These are phyloP conservation scores for Penicillium psychrofluorescens DNA, from an alignment of 495 filamentous ascomycete genomes.

Conservation along the genomic window DNA sequence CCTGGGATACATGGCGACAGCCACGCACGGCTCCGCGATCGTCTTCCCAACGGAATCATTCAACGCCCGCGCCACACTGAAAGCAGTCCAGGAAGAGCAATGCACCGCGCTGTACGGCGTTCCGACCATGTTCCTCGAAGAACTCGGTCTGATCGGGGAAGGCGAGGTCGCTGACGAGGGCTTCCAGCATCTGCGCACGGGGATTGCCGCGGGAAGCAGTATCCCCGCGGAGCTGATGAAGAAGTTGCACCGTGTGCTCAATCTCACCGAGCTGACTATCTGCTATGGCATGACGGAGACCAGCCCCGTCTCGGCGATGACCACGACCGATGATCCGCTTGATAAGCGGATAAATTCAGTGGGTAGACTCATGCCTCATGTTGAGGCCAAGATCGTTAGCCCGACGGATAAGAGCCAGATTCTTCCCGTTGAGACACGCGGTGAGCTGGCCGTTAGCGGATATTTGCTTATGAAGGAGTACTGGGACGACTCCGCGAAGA, in stretches of 20 bases:
- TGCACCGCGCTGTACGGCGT: conserved; percentile 90
- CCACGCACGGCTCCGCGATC: conserved; percentile 76
- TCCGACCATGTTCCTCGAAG: conserved; percentile 92
- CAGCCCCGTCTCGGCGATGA: conserved; percentile 87
- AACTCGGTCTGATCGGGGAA: conserved; percentile 63
- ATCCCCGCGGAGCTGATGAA: conserved; percentile 83
- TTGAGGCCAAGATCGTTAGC: conserved; percentile 76
- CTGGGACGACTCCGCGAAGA: conserved; percentile 64
- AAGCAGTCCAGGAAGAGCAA: conserved; percentile 63
- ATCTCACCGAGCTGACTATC: conserved; percentile 80
- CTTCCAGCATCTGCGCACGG: conserved; percentile 70
- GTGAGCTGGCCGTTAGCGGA: conserved; percentile 78
- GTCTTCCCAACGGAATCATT: conserved; percentile 87
- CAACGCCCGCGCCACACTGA: conserved; percentile 65
- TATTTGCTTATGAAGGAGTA: conserved; percentile 91
- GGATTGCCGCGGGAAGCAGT: conserved; percentile 83
- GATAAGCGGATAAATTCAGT: conserved; percentile 72
- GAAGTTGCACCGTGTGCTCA: conserved; percentile 64
- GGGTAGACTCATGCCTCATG: conserved; percentile 73
- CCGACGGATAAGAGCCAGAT: conserved; percentile 46
- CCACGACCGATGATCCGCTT: conserved; percentile 71
- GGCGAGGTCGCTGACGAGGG: conserved; percentile 46
- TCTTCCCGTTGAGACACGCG: conserved; percentile 57
- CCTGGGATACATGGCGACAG: conserved; percentile 89
- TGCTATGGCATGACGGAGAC: conserved; percentile 99